Conservation (phyloP, 2,329 filamentous ascomycete species). For the Fusarium goolgardi region DNA sequence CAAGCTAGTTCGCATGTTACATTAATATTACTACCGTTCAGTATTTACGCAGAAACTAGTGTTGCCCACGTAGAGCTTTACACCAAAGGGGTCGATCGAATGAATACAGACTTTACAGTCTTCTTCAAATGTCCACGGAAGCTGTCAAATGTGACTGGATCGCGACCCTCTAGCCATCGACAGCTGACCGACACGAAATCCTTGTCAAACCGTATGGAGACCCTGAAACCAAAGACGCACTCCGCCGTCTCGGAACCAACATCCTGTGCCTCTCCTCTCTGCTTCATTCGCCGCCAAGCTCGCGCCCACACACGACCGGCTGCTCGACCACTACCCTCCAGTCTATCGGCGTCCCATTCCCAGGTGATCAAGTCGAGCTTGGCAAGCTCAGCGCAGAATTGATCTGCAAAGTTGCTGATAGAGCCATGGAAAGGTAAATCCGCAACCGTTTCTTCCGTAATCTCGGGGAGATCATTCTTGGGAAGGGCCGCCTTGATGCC, state of each 20-base stretch:
- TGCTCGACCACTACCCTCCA: constrained; percentile 71
- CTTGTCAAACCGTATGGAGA: constrained; percentile 59
- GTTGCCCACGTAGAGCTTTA: neutral
- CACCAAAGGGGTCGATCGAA: neutral
- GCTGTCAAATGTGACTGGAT: constrained; percentile 83
- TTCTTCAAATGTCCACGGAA: constrained; percentile 82
- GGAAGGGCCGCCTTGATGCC: constrained; percentile 56
- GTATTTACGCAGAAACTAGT: neutral
- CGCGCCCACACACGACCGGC: constrained; percentile 83
- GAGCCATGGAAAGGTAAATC: constrained; percentile 60
- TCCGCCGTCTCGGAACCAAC: constrained; percentile 42
- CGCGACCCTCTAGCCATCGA: constrained; percentile 76
- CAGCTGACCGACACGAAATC: constrained; percentile 61
- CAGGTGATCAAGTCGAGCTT: constrained; percentile 70
- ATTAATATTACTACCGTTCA: neutral
- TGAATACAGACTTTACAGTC: constrained; percentile 40
- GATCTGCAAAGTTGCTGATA: constrained; percentile 52
- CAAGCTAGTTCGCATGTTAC: neutral
- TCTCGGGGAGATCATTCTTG: constrained; percentile 58
- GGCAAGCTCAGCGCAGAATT: constrained; percentile 60
- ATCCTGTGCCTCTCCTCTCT: constrained; percentile 52
- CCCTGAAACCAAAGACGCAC: constrained; percentile 68
- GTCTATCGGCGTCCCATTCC: constrained; percentile 67
- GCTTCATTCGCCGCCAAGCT: constrained; percentile 73
- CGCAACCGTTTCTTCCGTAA: constrained; percentile 55